Percentiles rank a stretch among this genome's conserved stretches.
phyloP scores from a whole-genome alignment of 441 rosid genomes.

The Breynia disticha region DNA sequence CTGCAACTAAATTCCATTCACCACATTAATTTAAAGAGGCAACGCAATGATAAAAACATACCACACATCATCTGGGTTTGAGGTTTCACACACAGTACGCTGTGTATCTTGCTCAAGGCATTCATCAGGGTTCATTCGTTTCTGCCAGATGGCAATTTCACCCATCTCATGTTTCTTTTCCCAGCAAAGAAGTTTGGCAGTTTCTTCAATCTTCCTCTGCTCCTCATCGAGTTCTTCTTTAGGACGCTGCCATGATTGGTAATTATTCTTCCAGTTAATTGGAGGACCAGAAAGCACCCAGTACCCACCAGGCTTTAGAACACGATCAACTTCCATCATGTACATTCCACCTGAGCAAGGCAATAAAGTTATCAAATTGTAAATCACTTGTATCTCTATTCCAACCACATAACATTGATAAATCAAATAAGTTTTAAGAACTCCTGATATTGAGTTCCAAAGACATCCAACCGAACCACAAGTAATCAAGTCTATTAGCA shows the following conservation, averaged over 20 bases:
- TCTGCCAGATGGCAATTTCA: constrained; percentile 70
- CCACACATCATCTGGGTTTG: constrained; percentile 78
- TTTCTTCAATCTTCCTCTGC: constrained; percentile 61
- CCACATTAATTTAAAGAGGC: too few relatives aligned
- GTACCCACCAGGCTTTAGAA: constrained; percentile 82
- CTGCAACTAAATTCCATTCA: neutral
- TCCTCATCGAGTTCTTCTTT: constrained; percentile 65
- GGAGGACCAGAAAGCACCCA: constrained; percentile 95
- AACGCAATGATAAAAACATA: constrained; percentile 8
- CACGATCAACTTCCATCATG: constrained; percentile 87
- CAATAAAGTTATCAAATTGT: neutral
- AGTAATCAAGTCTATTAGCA: neutral
- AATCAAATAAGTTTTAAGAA: too few relatives aligned
- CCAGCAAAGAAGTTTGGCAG: constrained; percentile 78
- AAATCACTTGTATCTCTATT: neutral
- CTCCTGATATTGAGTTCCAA: too few relatives aligned
- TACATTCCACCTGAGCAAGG: constrained; percentile 56
- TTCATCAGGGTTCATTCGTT: constrained; percentile 42
- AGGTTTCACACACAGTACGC: constrained; percentile 56
- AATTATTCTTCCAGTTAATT: constrained; percentile 69
- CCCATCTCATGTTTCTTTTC: constrained; percentile 87
- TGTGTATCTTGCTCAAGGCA: constrained; percentile 34
- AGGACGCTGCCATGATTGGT: constrained; percentile 73
- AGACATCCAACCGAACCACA: too few relatives aligned
- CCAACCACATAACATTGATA: neutral